Evolutionary conservation across 2,329 filamentous ascomycete genomes (phyloP).

Genomic region (Penicillium expansum): DNA sequence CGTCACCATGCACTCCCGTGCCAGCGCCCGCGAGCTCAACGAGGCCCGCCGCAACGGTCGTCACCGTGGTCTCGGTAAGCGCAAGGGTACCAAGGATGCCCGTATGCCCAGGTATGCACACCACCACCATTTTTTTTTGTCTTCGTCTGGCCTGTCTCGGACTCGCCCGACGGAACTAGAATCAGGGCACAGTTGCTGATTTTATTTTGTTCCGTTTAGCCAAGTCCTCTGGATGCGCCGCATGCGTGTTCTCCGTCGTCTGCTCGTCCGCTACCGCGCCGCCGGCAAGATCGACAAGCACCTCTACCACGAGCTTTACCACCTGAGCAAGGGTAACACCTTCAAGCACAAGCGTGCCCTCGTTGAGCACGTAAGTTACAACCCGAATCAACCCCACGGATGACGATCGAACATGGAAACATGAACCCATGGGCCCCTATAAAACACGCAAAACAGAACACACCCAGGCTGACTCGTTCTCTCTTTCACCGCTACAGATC

Average conservation of each 20-base stretch:
- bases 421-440: not conserved
- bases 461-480: slow-evolving; percentile 23
- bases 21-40: slow-evolving; percentile 91
- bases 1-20: slow-evolving; percentile 98
- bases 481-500: slow-evolving; percentile 61
- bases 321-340: slow-evolving; percentile 99
- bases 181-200: slow-evolving; percentile 18
- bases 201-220: slow-evolving; percentile 51
- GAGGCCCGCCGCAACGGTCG: slow-evolving; percentile 91
- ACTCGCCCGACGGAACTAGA: not conserved
- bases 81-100: slow-evolving; percentile 99
- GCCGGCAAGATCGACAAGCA: slow-evolving; percentile 99
- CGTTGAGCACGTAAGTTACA: slow-evolving; percentile 89
- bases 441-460: not conserved
- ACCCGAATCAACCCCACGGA: slow-evolving; percentile 7
- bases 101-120: slow-evolving; percentile 89
- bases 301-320: slow-evolving; percentile 99
- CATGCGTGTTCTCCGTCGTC: slow-evolving; percentile 96
- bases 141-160: not conserved
- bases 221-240: slow-evolving; percentile 99
- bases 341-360: slow-evolving; percentile 99
- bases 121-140: not conserved
- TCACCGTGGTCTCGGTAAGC: slow-evolving; percentile 99
- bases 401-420: not conserved
- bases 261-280: slow-evolving; percentile 99